A percentile compares a stretch with the other conserved stretches of the same genome.
Conservation (phyloP, 768 basidiomycete species). For the Hortiboletus campestris region DNA sequence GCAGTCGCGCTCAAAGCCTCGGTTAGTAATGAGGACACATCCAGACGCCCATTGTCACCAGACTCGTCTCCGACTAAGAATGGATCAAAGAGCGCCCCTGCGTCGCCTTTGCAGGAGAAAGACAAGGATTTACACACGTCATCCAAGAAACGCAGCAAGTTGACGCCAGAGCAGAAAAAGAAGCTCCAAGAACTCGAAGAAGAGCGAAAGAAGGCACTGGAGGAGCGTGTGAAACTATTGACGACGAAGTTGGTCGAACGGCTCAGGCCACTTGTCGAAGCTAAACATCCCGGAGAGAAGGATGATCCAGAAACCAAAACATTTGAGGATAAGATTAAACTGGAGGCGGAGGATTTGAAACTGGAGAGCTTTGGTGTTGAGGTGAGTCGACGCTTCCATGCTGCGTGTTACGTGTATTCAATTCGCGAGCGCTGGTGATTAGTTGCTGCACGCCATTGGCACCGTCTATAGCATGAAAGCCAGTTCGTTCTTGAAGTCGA, state of each 20-base stretch:
- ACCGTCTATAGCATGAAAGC: constrained; percentile 93
- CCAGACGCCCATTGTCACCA: constrained; percentile 13
- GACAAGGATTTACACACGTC: constrained; percentile 37
- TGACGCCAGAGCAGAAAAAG: constrained; percentile 81
- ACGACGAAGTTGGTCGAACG: constrained; percentile 81
- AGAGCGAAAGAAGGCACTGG: constrained; percentile 76
- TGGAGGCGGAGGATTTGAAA: constrained; percentile 93
- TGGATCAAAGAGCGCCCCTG: constrained; percentile 23
- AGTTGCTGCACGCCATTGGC: constrained; percentile 89
- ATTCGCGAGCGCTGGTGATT: not conserved
- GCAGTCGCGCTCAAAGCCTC: constrained; percentile 19
- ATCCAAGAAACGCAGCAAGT: constrained; percentile 43
- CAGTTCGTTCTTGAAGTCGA: constrained; percentile 85
- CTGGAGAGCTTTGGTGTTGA: constrained; percentile 97
- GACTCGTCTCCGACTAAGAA: constrained; percentile 18
- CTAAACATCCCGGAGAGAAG: constrained; percentile 74
- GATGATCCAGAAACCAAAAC: constrained; percentile 80
- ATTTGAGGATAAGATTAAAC: constrained; percentile 73
- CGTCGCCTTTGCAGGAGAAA: constrained; percentile 30
- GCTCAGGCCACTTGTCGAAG: constrained; percentile 87
- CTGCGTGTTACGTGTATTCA: not conserved
- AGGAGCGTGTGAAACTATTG: constrained; percentile 71
- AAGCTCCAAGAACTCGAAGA: constrained; percentile 80
- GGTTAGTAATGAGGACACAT: constrained; percentile 15
- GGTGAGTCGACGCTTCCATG: constrained; percentile 42